A percentile compares a stretch with the other conserved stretches of the same genome.
Evolutionary conservation across 306 rosid genomes (phyloP).

Genomic region (Cyamopsis tetragonoloba): DNA sequence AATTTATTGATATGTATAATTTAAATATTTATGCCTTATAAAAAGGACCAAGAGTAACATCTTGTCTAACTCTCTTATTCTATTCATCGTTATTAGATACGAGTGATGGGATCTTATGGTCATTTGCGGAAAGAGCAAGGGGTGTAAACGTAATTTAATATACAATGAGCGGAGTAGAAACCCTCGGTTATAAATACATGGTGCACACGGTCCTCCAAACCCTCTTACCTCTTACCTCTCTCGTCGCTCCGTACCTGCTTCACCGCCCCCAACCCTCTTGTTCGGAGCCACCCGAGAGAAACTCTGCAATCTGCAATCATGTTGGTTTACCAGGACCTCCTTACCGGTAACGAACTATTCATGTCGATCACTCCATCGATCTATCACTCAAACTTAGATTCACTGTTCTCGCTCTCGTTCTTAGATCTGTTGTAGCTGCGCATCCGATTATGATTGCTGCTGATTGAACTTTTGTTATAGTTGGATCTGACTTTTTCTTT

Average conservation of each 20-base stretch:
- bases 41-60: no score
- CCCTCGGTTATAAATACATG: conserved; percentile 54
- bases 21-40: no score
- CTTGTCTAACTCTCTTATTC: no score
- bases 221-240: conserved; percentile 40
- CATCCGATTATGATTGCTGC: not conserved
- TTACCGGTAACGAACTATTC: conserved; percentile 30
- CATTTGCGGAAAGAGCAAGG: not conserved
- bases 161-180: no score
- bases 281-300: conserved; percentile 40
- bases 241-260: conserved; percentile 10
- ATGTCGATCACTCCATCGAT: not conserved
- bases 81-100: no score
- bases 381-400: not conserved
- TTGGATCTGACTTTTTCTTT: not conserved
- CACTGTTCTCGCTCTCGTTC: not conserved
- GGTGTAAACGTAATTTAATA: conserved; percentile 13
- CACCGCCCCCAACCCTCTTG: not conserved
- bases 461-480: not conserved
- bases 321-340: conserved; percentile 72
- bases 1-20: no score
- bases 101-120: conserved; percentile 6
- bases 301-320: conserved; percentile 39
- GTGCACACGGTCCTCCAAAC: fast-evolving
- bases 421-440: conserved; percentile 10